A percentile compares a stretch with the other conserved stretches of the same genome.
Conservation (phyloP, 306 rosid species). For the Cucurbita ficifolia region DNA sequence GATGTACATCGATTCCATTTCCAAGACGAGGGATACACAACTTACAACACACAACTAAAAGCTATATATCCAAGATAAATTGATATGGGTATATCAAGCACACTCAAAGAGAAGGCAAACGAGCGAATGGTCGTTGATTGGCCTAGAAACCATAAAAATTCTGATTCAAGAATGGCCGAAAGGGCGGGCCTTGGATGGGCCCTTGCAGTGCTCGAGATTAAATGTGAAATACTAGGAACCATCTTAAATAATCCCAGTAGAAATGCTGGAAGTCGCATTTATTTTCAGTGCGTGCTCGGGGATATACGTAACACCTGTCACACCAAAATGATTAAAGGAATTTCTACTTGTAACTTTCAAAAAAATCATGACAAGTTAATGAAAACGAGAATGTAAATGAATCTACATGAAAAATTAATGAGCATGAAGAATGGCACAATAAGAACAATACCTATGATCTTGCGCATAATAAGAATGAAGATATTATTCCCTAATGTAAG, state of each 20-base stretch:
- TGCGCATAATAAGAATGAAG: neutral
- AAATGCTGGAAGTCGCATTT: slow-evolving; percentile 66
- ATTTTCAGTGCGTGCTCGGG: slow-evolving; percentile 66
- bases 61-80: slow-evolving; percentile 13
- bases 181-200: neutral
- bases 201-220: neutral
- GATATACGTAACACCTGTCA: slow-evolving; percentile 58
- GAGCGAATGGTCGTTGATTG: slow-evolving; percentile 15
- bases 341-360: neutral
- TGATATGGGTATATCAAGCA: slow-evolving; percentile 16
- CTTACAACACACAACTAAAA: slow-evolving; percentile 7
- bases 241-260: slow-evolving; percentile 33
- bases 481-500: neutral
- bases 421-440: neutral
- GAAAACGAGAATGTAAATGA: neutral
- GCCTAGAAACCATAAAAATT: slow-evolving; percentile 6
- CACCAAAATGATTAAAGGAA: slow-evolving; percentile 16
- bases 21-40: slow-evolving; percentile 20
- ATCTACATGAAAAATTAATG: neutral
- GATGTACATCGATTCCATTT: slow-evolving; percentile 16
- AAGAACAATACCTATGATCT: neutral
- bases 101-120: slow-evolving; percentile 6
- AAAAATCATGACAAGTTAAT: neutral
- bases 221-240: neutral
- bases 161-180: slow-evolving; percentile 1